Evolutionary conservation across 2,329 filamentous ascomycete genomes (phyloP).

Genomic region (Sclerotinia subarctica): DNA sequence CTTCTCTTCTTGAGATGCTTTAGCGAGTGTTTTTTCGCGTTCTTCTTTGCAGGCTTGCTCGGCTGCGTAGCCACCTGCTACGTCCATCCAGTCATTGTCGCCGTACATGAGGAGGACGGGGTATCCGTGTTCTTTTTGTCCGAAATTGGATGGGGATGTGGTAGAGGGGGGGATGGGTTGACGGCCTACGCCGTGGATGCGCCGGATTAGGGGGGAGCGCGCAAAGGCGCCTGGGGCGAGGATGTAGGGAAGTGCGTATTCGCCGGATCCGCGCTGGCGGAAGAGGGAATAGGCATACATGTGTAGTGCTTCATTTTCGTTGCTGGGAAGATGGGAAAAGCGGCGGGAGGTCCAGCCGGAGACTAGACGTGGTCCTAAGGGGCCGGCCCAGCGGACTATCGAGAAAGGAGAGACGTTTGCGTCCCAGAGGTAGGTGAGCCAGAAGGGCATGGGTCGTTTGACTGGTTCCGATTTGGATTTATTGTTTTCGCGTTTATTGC

Average conservation of each 20-base stretch:
- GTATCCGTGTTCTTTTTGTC: constrained; percentile 55
- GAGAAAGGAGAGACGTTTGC: constrained; percentile 95
- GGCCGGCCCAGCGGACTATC: constrained; percentile 81
- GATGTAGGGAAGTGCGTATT: constrained; percentile 90
- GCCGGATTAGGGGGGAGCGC: constrained; percentile 78
- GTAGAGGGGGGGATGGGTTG: constrained; percentile 46
- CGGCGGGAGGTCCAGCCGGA: constrained; percentile 92
- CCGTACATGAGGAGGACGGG: constrained; percentile 95
- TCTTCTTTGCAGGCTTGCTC: constrained; percentile 74
- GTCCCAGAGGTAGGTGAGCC: constrained; percentile 94
- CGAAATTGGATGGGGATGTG: neutral
- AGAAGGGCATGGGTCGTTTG: constrained; percentile 66
- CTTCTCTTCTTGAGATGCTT: constrained; percentile 65
- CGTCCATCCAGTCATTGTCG: constrained; percentile 98
- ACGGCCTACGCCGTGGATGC: constrained; percentile 84
- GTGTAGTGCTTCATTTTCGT: constrained; percentile 81
- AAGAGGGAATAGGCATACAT: constrained; percentile 95
- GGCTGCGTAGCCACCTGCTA: constrained; percentile 76
- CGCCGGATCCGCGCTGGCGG: constrained; percentile 84
- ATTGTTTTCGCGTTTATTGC: constrained; percentile 41
- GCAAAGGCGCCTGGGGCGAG: constrained; percentile 93
- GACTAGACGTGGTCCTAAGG: constrained; percentile 84
- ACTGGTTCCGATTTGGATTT: constrained; percentile 37
- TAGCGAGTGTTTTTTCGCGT: constrained; percentile 55
- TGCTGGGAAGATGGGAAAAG: constrained; percentile 80